Percentiles rank a stretch among this genome's conserved stretches.
These are phyloP conservation scores for Wallacemonas sp. DNA, from an alignment of 208 protist species.

Conservation along the genomic window DNA sequence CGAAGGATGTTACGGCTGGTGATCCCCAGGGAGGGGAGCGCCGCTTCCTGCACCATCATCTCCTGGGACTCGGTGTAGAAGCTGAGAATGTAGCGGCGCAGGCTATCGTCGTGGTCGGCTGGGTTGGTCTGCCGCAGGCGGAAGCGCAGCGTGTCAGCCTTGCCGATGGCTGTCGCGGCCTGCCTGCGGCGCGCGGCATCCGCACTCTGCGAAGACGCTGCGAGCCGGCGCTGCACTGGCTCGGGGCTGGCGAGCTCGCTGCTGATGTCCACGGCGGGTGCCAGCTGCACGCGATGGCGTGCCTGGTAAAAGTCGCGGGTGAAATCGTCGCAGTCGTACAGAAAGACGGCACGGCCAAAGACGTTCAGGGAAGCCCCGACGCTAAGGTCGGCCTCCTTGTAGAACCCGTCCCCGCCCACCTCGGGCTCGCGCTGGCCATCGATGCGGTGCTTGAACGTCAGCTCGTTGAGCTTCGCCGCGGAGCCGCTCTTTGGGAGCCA, in stretches of 20 bases:
- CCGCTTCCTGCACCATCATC: conserved; percentile 77
- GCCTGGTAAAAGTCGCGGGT: conserved; percentile 90
- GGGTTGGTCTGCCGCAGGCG: conserved; percentile 61
- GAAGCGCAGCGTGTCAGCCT: conserved; percentile 73
- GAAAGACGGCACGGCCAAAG: conserved; percentile 73
- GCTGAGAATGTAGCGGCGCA: conserved; percentile 76
- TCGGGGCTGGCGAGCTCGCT: conserved; percentile 6
- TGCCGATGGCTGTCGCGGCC: conserved; percentile 34
- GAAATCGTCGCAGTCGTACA: conserved; percentile 95
- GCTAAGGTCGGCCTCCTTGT: conserved; percentile 81
- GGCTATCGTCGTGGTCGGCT: conserved; percentile 42
- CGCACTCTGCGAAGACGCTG: conserved; percentile 25
- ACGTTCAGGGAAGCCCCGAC: conserved; percentile 86
- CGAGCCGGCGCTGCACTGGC: conserved; percentile 19
- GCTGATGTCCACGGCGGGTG: conserved; percentile 25
- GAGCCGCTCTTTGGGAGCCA: conserved; percentile 83
- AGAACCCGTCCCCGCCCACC: conserved; percentile 72
- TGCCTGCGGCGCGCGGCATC: conserved; percentile 54
- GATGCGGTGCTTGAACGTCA: conserved; percentile 83
- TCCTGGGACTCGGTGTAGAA: conserved; percentile 92
- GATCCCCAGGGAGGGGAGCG: conserved; percentile 65
- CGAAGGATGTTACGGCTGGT: conserved; percentile 84
- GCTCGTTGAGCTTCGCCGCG: conserved; percentile 68
- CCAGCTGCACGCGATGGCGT: conserved; percentile 55
- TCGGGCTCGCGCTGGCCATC: conserved; percentile 82